Percentiles rank a stretch among this genome's conserved stretches.
Conservation (phyloP, 169 alveolate species). For the Cryptosporidium parvum region DNA sequence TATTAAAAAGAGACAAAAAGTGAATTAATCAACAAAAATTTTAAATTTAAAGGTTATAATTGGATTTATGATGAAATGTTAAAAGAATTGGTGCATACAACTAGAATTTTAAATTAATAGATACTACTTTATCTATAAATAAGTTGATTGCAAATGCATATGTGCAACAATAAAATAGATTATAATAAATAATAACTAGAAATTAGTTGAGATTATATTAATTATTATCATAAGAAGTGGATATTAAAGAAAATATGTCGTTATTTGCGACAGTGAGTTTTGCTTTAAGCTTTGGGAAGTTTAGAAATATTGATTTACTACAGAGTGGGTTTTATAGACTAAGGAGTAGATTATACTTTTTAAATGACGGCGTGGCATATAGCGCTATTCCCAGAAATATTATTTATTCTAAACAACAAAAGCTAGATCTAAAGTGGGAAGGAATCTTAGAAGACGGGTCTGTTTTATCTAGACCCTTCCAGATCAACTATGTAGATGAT, state of each 20-base stretch:
- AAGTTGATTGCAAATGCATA: not conserved
- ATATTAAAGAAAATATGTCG: slow-evolving; percentile 20
- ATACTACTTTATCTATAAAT: not conserved
- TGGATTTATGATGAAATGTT: not conserved
- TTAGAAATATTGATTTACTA: slow-evolving; percentile 60
- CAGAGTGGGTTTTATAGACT: slow-evolving; percentile 74
- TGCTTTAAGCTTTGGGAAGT: slow-evolving; percentile 55
- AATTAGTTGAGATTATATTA: not conserved
- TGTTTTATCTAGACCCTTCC: slow-evolving; percentile 38
- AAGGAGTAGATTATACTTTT: slow-evolving; percentile 51
- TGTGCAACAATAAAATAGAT: slow-evolving; percentile 6
- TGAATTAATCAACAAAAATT: not conserved
- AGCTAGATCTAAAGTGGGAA: slow-evolving; percentile 32
- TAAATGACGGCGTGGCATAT: slow-evolving; percentile 43
- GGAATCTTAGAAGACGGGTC: slow-evolving; percentile 53
- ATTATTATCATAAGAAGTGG: not conserved
- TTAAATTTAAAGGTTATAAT: slow-evolving; percentile 4
- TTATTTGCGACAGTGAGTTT: slow-evolving; percentile 49
- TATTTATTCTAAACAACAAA: slow-evolving; percentile 18
- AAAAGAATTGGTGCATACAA: not conserved
- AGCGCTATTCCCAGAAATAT: slow-evolving; percentile 50
- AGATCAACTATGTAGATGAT: slow-evolving; percentile 53
- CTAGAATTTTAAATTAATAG: not conserved
- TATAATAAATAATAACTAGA: not conserved
- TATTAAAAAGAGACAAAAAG: not conserved